Percentiles rank a stretch among this genome's conserved stretches.
Evolutionary conservation across 2,329 filamentous ascomycete species (phyloP).

Genomic region (Fusarium sarcochroum): DNA sequence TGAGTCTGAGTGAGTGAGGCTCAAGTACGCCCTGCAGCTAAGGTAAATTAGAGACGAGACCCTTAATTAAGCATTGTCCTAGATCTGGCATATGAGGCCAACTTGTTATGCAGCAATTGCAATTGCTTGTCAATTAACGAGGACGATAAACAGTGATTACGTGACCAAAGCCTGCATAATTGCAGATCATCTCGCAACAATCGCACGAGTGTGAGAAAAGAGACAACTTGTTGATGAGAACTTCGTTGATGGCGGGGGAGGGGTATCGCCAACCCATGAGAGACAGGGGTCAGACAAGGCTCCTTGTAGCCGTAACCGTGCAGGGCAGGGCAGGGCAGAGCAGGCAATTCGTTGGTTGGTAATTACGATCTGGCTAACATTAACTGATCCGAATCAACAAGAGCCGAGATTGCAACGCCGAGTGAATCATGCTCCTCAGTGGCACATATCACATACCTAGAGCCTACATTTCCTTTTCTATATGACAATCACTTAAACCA

Average conservation of each 20-base stretch:
- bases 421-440: neutral
- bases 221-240: constrained; percentile 4
- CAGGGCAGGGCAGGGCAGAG: neutral
- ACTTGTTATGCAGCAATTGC: neutral
- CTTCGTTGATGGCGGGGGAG: constrained; percentile 24
- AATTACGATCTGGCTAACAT: neutral
- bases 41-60: neutral
- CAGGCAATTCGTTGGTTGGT: neutral
- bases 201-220: constrained; percentile 15
- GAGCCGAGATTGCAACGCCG: neutral
- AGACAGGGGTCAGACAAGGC: constrained; percentile 22
- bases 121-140: neutral
- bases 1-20: constrained; percentile 6
- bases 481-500: neutral
- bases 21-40: constrained; percentile 14
- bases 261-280: constrained; percentile 10
- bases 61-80: neutral
- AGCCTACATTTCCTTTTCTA: too few species aligned
- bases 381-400: constrained; percentile 1
- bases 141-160: neutral
- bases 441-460: too few species aligned
- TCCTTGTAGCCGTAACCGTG: neutral
- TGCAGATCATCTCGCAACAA: too few species aligned
- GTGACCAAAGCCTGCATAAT: neutral
- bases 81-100: neutral